Base-by-base conservation (phyloP, 345 rosid species). In the Pelargonium nanum region DNA sequence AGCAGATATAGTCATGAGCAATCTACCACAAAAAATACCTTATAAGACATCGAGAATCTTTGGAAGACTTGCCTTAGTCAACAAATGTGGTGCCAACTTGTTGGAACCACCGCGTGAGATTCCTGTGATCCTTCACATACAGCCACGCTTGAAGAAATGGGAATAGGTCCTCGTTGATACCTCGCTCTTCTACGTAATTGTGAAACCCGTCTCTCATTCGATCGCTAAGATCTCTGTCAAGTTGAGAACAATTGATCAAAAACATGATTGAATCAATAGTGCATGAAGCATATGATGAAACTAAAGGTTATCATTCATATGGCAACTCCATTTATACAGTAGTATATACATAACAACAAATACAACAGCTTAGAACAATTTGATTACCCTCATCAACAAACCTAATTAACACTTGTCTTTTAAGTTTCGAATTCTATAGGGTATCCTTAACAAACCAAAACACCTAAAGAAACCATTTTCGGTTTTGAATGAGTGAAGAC, bases 131-230 rank as follows among this genome's bases (percentile, higher is more conserved):
- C 78, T 89, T 93, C 26, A 89, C 94, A 55, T 89, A 93, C 7
- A 93, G 76, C 93, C 96, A 93, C 1, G 96, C 94, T 63, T 83
- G 99, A 70, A 93, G 91, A 76, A 93, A 93, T 24, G 74, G 83
- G 72, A 93, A 93, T 45, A 87, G 94, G 72, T 67, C 65, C 75
- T 85, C 91, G 48, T 85, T 75, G 68, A 92, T 83, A 53, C 98
- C 97, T 40, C 97, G 78, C 26, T 89, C 96, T 28, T 85, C 92
- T 55, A 92, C 72, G 72, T 69, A 92, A 55, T 72, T 65, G 76
- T 89, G 97, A 69, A 92, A 69, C 24, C 72, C 85, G 58, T 92
- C 94, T 65, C 94, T 83, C 88, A 85, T 81, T 67, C 71, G 75
- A 64, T 85, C 94, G 68, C 85, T 86, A 44, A 87, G 76, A 59